Conservation (phyloP, 345 rosid genomes). For the Laguncularia racemosa region DNA sequence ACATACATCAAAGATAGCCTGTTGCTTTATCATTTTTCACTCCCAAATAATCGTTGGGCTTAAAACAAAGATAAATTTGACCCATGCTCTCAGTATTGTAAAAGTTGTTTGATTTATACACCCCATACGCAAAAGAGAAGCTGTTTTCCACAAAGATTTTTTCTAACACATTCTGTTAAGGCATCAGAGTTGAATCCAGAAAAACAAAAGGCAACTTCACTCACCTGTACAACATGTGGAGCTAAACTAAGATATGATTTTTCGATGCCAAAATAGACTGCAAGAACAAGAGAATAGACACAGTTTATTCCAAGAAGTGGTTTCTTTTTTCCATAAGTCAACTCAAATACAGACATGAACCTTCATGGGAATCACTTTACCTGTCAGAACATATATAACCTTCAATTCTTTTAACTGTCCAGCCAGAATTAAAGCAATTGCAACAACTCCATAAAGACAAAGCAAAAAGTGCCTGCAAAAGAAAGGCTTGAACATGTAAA, state of each 20-base stretch:
- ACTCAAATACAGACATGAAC: constrained; percentile 6
- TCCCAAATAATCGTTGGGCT: too few relatives aligned
- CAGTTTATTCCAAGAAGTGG: neutral
- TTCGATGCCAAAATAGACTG: constrained; percentile 81
- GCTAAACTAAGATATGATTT: constrained; percentile 60
- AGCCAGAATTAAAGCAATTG: constrained; percentile 68
- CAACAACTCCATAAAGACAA: constrained; percentile 64
- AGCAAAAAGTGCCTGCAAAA: constrained; percentile 72
- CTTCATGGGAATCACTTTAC: constrained; percentile 20
- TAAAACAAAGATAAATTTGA: too few relatives aligned
- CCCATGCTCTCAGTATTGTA: too few relatives aligned
- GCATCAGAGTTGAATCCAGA: constrained; percentile 3
- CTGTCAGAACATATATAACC: constrained; percentile 47
- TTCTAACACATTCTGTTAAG: neutral
- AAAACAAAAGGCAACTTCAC: constrained; percentile 8
- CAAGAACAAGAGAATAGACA: constrained; percentile 11
- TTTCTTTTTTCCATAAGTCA: constrained; percentile 2
- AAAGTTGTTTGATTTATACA: too few relatives aligned
- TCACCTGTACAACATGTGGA: constrained; percentile 68
- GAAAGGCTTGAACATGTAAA: too few relatives aligned
- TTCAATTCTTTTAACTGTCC: constrained; percentile 56
- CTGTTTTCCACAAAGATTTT: too few relatives aligned
- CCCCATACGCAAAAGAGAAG: too few relatives aligned
- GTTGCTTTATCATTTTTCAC: too few relatives aligned
- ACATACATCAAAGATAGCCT: too few relatives aligned